Evolutionary conservation across 2,329 filamentous ascomycete species (phyloP), one percentile per base, ranked within the genome.

Genomic region (Arachnomyces sp.): DNA sequence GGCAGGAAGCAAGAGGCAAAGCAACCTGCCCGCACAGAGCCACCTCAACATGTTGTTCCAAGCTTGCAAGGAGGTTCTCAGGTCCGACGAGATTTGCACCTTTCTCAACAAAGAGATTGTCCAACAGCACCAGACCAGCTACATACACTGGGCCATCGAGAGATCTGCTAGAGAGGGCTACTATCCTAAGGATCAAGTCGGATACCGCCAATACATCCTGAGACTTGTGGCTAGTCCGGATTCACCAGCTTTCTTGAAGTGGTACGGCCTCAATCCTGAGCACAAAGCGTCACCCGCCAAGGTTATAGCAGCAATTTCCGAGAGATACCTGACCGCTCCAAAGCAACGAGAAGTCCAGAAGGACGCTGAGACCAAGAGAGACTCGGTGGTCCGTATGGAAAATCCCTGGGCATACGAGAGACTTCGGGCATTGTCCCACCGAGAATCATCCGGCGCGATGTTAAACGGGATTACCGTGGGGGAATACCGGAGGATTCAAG

Each of bases 391-490:
- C 46, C 49, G 53, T 57, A 31, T 44, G 42, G 11, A 48, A 58
- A 14, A 45, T 51, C 12, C 30, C 12, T 18, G 13, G n/a, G 30
- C 34, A 33, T 31, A 38, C 13, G 44, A 44, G 34, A 38, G 31
- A 36, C 40, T 36, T 41, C 34, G 36, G 9, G 55, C 60, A 31
- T 37, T 43, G 6, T 56, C 58, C 39, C 46, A 65, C 40, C 58
- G 60, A 4, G 42, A 57, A 37, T 56, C 57, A 4, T 51, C 58
- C 2, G 45, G 58, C 28, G 61, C 59, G 15, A 57, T 55, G 38
- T 48, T 63, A 7, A 54, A 63, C 34, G 53, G 59, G n/a, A 57
- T 50, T 38, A 44, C 46, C 9, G 43, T 65, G 20, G 63, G 63
- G 12, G 57, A 65, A 5, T 40, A 55, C 17, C 58, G 62, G 7